phyloP scores from a whole-genome alignment of 2,329 filamentous ascomycete species.

The Fusarium cyanostomum region DNA sequence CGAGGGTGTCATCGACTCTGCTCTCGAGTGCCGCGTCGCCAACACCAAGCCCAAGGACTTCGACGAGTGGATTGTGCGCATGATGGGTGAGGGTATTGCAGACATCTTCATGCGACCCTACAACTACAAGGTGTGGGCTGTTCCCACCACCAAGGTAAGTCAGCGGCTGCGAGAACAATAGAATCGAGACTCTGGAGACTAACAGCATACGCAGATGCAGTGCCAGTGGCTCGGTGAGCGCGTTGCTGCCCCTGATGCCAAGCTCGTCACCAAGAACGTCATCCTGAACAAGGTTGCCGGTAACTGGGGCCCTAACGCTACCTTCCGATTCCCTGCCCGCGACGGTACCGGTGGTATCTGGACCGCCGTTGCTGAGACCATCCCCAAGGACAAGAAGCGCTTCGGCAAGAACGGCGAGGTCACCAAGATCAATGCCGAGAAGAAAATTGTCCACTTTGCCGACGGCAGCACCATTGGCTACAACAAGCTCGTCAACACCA shows the following conservation, averaged over 20 bases:
- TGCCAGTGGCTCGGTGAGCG: slow-evolving; percentile 98
- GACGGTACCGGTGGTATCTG: slow-evolving; percentile 98
- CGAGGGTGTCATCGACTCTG: slow-evolving; percentile 95
- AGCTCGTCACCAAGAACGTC: slow-evolving; percentile 91
- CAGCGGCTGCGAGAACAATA: neutral
- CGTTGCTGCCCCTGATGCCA: slow-evolving; percentile 95
- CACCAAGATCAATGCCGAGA: slow-evolving; percentile 84
- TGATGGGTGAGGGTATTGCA: slow-evolving; percentile 87
- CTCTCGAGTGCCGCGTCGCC: slow-evolving; percentile 84
- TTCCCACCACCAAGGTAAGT: slow-evolving; percentile 91
- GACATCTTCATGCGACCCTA: slow-evolving; percentile 99
- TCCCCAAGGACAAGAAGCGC: slow-evolving; percentile 90
- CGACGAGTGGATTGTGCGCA: slow-evolving; percentile 97
- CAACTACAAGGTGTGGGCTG: slow-evolving; percentile 99
- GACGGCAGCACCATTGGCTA: slow-evolving; percentile 92
- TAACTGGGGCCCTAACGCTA: slow-evolving; percentile 98
- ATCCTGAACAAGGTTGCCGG: slow-evolving; percentile 96
- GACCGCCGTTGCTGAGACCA: slow-evolving; percentile 93
- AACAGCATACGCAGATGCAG: slow-evolving; percentile 79
- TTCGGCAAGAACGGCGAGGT: slow-evolving; percentile 89
- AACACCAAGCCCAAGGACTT: slow-evolving; percentile 96
- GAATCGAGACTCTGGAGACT: neutral
- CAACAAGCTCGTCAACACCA: slow-evolving; percentile 92
- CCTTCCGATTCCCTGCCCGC: slow-evolving; percentile 95
- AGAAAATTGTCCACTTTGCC: slow-evolving; percentile 82